Evolutionary conservation across 1,139 yeast genomes (phyloP), one percentile per base, ranked within the genome.

Genomic region (Yamadazyma jaroonii): DNA sequence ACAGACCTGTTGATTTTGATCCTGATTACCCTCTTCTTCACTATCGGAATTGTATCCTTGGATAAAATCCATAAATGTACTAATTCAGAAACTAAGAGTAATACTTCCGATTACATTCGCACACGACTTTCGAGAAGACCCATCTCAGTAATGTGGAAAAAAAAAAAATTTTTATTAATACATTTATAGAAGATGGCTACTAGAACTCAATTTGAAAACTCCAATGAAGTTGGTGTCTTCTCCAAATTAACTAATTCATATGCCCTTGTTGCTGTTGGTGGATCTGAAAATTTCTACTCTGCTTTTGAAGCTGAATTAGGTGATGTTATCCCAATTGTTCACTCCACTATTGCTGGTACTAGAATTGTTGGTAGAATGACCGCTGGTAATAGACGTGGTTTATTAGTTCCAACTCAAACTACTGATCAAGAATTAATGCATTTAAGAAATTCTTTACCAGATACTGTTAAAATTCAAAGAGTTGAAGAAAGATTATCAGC

Each of bases 341-440:
- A 92, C 61, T 87, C 97, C 40, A 92, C 98, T 45, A 92, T 94
- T 54, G 97, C 97, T 31, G 98, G 98, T 51, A 89, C 96, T 52
- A 84, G 98, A 67, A 94, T 94, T 49, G 87, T 94, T 44, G 99
- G 99, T 51, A 80, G 98, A 64, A 86, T 94, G 96, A 86, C 96
- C 30, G 97, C 97, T 29, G 99, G 99, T 57, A 94, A 94, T 75
- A 83, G 98, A 73, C 80, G 97, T 61, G 99, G 99, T 30, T 72
- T 94, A 49, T 76, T 94, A 42, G 98, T 94, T 12, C 99, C 99
- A 44, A 87, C 95, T 22, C 96, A 90, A 64, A 94, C 98, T 36
- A 88, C 97, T n/a, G 99, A 94, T 63, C 98, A 92, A 67, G 99
- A 94, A 66, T 80, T 94, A 53, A 94, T 89, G 83, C 98, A 94